phyloP scores from a whole-genome alignment of 2,329 filamentous ascomycete genomes.

The Microascus cirrosus region DNA sequence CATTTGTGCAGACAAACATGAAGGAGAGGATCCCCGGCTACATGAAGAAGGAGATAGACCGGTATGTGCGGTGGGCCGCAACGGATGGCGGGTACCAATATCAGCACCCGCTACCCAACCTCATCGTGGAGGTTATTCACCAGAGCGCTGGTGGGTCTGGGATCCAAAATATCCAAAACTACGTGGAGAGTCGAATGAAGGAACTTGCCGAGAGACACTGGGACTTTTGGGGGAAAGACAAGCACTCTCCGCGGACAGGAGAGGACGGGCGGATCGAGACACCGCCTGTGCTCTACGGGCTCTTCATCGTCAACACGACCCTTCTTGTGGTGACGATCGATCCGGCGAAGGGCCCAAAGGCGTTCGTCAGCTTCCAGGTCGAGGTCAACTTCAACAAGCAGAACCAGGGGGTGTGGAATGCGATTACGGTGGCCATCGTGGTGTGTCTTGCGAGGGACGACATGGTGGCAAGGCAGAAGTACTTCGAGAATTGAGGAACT shows the following conservation, averaged over 20 bases:
- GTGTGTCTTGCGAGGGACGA: conserved; percentile 28
- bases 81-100: conserved; percentile 24
- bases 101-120: conserved; percentile 24
- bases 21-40: conserved; percentile 17
- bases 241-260: neutral
- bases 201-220: conserved; percentile 22
- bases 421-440: conserved; percentile 26
- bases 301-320: conserved; percentile 27
- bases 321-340: conserved; percentile 28
- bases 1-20: conserved; percentile 21
- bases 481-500: conserved; percentile 16
- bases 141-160: conserved; percentile 13
- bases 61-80: conserved; percentile 27
- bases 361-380: conserved; percentile 30
- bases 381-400: conserved; percentile 25
- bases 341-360: conserved; percentile 20
- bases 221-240: conserved; percentile 17
- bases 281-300: conserved; percentile 29
- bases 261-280: neutral
- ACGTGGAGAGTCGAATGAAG: conserved; percentile 23
- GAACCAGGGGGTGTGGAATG: conserved; percentile 32
- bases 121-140: conserved; percentile 24
- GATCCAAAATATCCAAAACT: conserved; percentile 22
- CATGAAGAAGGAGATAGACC: conserved; percentile 22
- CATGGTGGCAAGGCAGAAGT: conserved; percentile 18